These are phyloP conservation scores for Metschnikowia lunata DNA, from an alignment of 805 yeast species.

Conservation along the genomic window DNA sequence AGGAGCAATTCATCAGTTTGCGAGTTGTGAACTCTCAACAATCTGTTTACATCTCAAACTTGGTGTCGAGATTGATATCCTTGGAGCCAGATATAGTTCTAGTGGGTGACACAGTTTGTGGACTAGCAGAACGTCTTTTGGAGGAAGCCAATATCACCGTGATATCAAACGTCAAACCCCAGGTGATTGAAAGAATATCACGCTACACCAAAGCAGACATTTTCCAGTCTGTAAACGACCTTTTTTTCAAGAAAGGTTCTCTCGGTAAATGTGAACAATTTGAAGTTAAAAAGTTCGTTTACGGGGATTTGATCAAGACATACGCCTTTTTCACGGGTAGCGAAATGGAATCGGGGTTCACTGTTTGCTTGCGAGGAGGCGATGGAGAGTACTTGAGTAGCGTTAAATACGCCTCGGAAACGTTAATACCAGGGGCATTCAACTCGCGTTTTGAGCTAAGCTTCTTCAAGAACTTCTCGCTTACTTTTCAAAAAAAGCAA, in stretches of 20 bases:
- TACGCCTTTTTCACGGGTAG: constrained; percentile 80
- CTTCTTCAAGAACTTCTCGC: constrained; percentile 13
- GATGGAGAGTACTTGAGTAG: constrained; percentile 55
- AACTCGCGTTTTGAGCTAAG: constrained; percentile 69
- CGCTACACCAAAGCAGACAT: constrained; percentile 80
- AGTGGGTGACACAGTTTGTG: constrained; percentile 76
- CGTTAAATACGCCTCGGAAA: constrained; percentile 74
- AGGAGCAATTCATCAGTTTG: constrained; percentile 75
- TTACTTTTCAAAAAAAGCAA: background rate
- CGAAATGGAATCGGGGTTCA: constrained; percentile 68
- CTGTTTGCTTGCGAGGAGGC: constrained; percentile 83
- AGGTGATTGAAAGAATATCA: constrained; percentile 73
- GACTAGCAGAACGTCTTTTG: constrained; percentile 69
- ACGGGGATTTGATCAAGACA: constrained; percentile 55
- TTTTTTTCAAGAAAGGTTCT: constrained; percentile 54
- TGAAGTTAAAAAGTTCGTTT: constrained; percentile 64
- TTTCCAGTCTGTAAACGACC: constrained; percentile 77
- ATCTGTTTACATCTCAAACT: constrained; percentile 72
- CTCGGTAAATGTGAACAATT: constrained; percentile 74
- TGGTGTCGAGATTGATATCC: constrained; percentile 73
- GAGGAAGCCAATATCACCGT: constrained; percentile 78
- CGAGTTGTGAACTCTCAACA: constrained; percentile 87
- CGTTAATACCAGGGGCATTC: constrained; percentile 73
- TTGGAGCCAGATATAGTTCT: constrained; percentile 76
- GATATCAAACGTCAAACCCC: constrained; percentile 74